Conservation (phyloP, 345 rosid genomes). For the Pistacia atlantica region DNA sequence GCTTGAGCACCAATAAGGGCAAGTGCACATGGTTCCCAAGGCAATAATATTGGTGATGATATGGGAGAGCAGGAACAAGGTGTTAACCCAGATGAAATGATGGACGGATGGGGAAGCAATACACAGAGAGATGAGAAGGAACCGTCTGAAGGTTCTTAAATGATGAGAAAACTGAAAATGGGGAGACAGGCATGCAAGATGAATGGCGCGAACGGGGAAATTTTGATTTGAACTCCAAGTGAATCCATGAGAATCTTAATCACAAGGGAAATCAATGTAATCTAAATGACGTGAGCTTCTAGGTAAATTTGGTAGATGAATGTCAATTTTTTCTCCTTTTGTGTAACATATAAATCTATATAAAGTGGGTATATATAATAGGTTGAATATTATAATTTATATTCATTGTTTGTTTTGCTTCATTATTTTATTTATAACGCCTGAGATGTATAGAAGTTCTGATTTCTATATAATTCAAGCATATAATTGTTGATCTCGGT, state of each 20-base stretch:
- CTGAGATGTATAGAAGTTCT: no score
- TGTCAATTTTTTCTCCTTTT: no score
- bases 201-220: conserved; percentile 75
- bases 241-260: not conserved
- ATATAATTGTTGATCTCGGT: no score
- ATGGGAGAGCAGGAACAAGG: conserved; percentile 64
- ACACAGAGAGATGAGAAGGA: conserved; percentile 80
- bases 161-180: conserved; percentile 68
- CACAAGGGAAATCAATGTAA: not conserved
- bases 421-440: no score
- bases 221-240: conserved; percentile 79
- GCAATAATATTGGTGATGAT: conserved; percentile 56
- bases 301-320: not conserved
- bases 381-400: no score
- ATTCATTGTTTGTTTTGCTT: no score
- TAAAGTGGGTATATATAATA: no score
- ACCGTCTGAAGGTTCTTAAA: conserved; percentile 88
- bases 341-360: no score
- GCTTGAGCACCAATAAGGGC: conserved; percentile 67
- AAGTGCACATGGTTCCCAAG: conserved; percentile 61
- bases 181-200: conserved; percentile 23
- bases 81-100: conserved; percentile 76
- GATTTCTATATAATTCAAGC: no score
- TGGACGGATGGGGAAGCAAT: conserved; percentile 85
- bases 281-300: not conserved